phyloP scores from a whole-genome alignment of 805 yeast genomes.

The Suhomyces prunicola region DNA sequence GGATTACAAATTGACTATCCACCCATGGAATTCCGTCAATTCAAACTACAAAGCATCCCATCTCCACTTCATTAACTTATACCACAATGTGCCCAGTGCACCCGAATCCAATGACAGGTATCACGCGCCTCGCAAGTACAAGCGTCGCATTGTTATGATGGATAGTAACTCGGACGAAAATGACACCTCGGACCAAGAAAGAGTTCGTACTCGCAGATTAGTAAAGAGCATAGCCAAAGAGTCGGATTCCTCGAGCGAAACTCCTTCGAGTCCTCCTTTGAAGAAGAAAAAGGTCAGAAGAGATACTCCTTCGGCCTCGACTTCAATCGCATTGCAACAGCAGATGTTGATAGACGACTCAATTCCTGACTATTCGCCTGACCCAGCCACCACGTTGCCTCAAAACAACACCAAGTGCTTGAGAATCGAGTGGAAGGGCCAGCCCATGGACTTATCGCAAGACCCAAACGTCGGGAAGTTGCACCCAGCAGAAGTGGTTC shows the following conservation, averaged over 20 bases:
- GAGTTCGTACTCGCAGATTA: conserved; percentile 59
- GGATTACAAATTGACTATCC: conserved; percentile 46
- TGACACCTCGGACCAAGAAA: conserved; percentile 38
- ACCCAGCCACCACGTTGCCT: conserved; percentile 57
- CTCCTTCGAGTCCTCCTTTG: conserved; percentile 29
- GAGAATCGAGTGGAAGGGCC: conserved; percentile 97
- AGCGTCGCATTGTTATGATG: conserved; percentile 10
- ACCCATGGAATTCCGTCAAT: conserved; percentile 48
- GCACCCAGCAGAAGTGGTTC: conserved; percentile 86
- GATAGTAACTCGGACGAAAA: conserved; percentile 2
- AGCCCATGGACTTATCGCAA: conserved; percentile 81
- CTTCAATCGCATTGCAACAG: conserved; percentile 34
- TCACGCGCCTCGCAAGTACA: conserved; percentile 8
- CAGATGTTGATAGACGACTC: conserved; percentile 62
- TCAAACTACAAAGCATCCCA: conserved; percentile 49
- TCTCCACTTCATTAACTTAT: conserved; percentile 51
- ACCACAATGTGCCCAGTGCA: conserved; percentile 27
- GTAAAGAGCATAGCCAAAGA: conserved; percentile 33
- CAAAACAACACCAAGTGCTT: conserved; percentile 61
- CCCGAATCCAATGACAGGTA: conserved; percentile 6
- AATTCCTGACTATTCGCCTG: conserved; percentile 83
- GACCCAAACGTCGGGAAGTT: conserved; percentile 73
- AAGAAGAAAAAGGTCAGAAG: conserved; percentile 42
- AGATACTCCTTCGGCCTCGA: conserved; percentile 26
- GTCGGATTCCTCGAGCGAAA: conserved; percentile 16